phyloP scores from a whole-genome alignment of 768 basidiomycete species.

The Mycena rosella region DNA sequence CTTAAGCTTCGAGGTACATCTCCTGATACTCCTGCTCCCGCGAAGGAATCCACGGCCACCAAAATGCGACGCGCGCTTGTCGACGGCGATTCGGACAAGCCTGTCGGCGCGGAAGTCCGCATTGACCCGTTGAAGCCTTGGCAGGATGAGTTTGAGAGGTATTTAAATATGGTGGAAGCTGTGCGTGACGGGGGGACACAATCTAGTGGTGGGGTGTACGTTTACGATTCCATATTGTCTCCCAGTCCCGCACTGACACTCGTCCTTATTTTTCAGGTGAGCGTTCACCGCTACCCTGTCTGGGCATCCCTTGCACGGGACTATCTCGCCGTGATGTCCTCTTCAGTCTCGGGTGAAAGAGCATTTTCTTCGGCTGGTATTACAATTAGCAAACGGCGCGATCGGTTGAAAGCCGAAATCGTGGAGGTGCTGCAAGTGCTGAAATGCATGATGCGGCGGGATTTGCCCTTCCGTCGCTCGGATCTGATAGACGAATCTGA shows the following conservation, averaged over 20 bases:
- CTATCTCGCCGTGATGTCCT: conserved; percentile 3
- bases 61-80: neutral
- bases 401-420: conserved; percentile 7
- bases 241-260: neutral
- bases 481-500: neutral
- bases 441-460: neutral
- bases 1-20: neutral
- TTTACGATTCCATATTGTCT: neutral
- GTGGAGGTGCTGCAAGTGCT: conserved; percentile 11
- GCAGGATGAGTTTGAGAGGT: conserved; percentile 8
- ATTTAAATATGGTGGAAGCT: neutral
- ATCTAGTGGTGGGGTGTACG: conserved; percentile 17
- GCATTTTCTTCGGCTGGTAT: conserved; percentile 18
- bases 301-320: conserved; percentile 9
- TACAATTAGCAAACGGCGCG: conserved; percentile 7
- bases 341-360: neutral
- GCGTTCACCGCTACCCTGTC: neutral
- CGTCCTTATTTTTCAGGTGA: neutral
- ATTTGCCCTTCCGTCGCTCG: neutral
- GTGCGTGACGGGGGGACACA: neutral
- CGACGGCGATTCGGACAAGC: neutral
- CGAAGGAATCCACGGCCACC: neutral
- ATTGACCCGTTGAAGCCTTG: neutral
- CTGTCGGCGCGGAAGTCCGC: neutral
- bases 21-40: too few relatives aligned